These are phyloP conservation scores for Meredithiella fracta DNA, from an alignment of 2,329 filamentous ascomycete genomes.

Conservation along the genomic window DNA sequence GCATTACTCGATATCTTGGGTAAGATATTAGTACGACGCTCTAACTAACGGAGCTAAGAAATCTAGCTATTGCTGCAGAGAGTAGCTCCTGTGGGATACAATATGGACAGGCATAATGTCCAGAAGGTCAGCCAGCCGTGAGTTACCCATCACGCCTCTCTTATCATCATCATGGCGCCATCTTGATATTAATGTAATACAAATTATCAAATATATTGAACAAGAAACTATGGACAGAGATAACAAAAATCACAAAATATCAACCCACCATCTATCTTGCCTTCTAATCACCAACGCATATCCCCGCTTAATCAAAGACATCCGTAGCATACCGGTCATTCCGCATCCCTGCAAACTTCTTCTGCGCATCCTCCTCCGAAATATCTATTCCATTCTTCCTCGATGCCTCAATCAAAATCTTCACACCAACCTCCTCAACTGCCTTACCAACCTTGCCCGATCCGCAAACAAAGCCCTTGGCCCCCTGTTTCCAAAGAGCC, in stretches of 20 bases:
- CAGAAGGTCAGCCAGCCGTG: too few relatives aligned
- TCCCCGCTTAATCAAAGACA: constrained; percentile 41
- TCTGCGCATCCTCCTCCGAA: constrained; percentile 25
- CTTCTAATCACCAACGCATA: background rate
- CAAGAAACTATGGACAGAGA: background rate
- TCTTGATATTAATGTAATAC: background rate
- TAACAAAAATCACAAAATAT: background rate
- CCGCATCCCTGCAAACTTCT: constrained; percentile 33
- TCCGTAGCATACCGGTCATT: constrained; percentile 44
- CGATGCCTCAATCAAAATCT: constrained; percentile 22
- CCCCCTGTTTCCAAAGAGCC: constrained; percentile 26
- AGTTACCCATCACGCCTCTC: too few relatives aligned
- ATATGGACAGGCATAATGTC: background rate
- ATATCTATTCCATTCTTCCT: constrained; percentile 20
- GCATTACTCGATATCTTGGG: constrained; percentile 8
- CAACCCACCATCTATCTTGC: too few relatives aligned
- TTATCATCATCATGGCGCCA: too few relatives aligned
- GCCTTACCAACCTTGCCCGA: constrained; percentile 34
- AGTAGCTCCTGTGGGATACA: background rate
- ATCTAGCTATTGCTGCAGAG: background rate
- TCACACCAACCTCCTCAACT: constrained; percentile 26
- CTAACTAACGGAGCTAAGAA: constrained; percentile 13
- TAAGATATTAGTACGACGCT: constrained; percentile 12
- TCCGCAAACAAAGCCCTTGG: constrained; percentile 50
- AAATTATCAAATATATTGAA: background rate